These are phyloP conservation scores for Naganishia albida DNA, from an alignment of 1,284 basidiomycete genomes.

Conservation along the genomic window DNA sequence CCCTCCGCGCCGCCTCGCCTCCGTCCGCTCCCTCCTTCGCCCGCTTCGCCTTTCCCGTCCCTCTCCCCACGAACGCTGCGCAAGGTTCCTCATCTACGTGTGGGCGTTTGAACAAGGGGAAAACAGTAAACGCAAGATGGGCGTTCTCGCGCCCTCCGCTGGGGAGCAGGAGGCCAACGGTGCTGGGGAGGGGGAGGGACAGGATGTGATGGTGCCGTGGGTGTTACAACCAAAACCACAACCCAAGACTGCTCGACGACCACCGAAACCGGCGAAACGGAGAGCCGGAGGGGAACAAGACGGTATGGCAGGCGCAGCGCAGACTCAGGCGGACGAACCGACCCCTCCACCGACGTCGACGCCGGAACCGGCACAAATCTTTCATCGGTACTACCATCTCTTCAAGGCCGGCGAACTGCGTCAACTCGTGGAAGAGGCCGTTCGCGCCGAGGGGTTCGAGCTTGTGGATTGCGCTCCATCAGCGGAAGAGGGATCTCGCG, in stretches of 20 bases:
- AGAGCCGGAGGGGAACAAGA: slow-evolving; percentile 8
- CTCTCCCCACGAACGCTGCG: slow-evolving; percentile 52
- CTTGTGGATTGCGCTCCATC: slow-evolving; percentile 32
- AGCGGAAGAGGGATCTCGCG: slow-evolving; percentile 11
- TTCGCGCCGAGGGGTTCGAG: slow-evolving; percentile 60
- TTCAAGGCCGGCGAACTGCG: slow-evolving; percentile 76
- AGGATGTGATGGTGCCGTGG: slow-evolving; percentile 76
- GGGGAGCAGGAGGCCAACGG: not conserved
- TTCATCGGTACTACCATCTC: slow-evolving; percentile 91
- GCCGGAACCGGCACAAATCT: slow-evolving; percentile 54
- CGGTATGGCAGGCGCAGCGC: not conserved
- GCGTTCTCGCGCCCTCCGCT: slow-evolving; percentile 53
- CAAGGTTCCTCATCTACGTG: slow-evolving; percentile 90
- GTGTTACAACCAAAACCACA: slow-evolving; percentile 48
- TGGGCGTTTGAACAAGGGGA: slow-evolving; percentile 96
- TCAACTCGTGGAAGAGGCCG: slow-evolving; percentile 65
- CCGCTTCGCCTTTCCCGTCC: slow-evolving; percentile 60
- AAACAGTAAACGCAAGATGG: slow-evolving; percentile 67
- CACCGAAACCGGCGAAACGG: slow-evolving; percentile 23
- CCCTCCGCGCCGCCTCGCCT: slow-evolving; percentile 65
- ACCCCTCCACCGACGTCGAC: not conserved
- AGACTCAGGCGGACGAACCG: slow-evolving; percentile 2
- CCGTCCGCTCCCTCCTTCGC: slow-evolving; percentile 70
- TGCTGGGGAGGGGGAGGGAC: slow-evolving; percentile 40
- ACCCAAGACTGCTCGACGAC: slow-evolving; percentile 34